phyloP scores from a whole-genome alignment of 257 asterid species.

The Misopates orontium region DNA sequence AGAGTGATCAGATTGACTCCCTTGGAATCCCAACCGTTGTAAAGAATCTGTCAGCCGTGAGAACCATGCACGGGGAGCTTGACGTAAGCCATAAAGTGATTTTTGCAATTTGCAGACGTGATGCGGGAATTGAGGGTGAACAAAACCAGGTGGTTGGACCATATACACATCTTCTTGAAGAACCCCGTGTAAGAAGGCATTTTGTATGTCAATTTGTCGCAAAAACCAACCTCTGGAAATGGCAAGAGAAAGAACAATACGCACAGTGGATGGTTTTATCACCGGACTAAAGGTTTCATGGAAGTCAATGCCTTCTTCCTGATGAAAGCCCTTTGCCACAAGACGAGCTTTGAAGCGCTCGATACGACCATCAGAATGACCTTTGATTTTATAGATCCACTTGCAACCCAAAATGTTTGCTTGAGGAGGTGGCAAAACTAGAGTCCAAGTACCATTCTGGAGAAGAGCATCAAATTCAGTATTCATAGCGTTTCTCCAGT shows the following conservation, averaged over 20 bases:
- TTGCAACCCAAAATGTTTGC: background rate
- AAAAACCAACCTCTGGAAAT: background rate
- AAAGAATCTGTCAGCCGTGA: background rate
- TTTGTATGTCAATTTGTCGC: background rate
- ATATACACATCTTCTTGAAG: background rate
- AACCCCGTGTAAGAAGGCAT: background rate
- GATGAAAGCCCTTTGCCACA: background rate
- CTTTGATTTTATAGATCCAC: background rate
- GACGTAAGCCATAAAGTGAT: background rate
- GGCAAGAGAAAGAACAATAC: background rate
- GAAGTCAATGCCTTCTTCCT: background rate
- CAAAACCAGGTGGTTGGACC: background rate
- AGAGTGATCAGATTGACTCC: background rate
- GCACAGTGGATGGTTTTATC: background rate
- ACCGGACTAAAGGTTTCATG: background rate
- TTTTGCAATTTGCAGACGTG: background rate
- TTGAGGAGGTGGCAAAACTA: background rate
- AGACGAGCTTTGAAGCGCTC: background rate
- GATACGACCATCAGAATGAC: background rate
- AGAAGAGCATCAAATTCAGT: background rate
- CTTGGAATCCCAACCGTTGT: background rate
- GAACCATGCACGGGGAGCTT: slow-evolving; percentile 1
- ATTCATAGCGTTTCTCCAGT: background rate
- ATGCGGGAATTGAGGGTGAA: background rate
- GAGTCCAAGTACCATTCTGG: background rate